Conservation (phyloP, 148 eudicot species). For the Vaccinium corymbosum region DNA sequence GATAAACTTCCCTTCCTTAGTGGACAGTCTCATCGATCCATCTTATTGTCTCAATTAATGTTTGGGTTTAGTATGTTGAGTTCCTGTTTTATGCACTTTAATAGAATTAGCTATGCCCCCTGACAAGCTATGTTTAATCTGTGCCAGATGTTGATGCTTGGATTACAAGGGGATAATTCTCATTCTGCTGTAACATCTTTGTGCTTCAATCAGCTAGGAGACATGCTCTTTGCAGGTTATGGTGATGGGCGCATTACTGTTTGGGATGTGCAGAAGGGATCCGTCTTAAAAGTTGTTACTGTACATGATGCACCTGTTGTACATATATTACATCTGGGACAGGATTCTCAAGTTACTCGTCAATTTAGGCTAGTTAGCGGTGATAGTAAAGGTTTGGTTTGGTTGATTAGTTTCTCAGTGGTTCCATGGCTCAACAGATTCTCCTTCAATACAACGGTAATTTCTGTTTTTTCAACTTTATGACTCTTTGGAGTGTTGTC, state of each 20-base stretch:
- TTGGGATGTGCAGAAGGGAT: conserved; percentile 77
- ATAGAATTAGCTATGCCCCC: conserved; percentile 8
- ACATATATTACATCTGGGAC: conserved; percentile 74
- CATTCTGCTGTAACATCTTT: conserved; percentile 72
- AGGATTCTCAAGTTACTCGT: conserved; percentile 66
- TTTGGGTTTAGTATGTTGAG: neutral
- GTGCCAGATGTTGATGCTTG: conserved; percentile 70
- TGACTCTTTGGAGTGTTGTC: neutral
- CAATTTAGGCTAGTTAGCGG: conserved; percentile 78
- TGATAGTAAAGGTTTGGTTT: conserved; percentile 75
- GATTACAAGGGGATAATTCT: conserved; percentile 74
- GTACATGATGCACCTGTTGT: conserved; percentile 83
- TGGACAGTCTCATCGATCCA: neutral
- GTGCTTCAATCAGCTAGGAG: conserved; percentile 90
- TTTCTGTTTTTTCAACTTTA: neutral
- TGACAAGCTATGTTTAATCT: conserved; percentile 14
- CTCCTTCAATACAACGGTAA: conserved; percentile 58
- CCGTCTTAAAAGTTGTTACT: conserved; percentile 56
- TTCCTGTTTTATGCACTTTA: neutral
- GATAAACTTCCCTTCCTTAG: neutral
- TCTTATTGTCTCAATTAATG: neutral
- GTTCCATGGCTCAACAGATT: conserved; percentile 55
- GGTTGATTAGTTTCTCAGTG: conserved; percentile 55
- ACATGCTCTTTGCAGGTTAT: conserved; percentile 86
- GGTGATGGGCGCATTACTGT: conserved; percentile 71